Base-by-base conservation (phyloP, 2,329 filamentous ascomycete species). In the Ophiostoma perfectum region DNA sequence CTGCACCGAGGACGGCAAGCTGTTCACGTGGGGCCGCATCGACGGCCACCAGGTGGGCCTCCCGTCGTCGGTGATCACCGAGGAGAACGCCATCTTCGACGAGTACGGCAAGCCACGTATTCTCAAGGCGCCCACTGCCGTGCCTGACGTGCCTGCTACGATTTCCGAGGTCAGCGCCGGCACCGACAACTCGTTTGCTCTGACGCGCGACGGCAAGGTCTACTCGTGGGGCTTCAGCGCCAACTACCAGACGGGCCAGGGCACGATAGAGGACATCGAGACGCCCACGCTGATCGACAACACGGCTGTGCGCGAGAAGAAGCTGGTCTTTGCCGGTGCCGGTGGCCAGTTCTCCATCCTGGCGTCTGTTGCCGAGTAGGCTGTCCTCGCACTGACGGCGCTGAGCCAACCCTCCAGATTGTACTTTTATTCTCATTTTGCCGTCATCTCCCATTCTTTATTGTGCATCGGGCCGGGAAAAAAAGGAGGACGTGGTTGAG, bases 251-350 rank as follows among this genome's bases (percentile, higher is more conserved):
- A 92, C 90, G 4, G 91, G 91, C 11, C 88, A 88, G 73, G 91
- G 90, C 58, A 88, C 84, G 1, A 86, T 86, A n/a, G 91, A 95
- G 65, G 92, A 97, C 73, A 84, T 97, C 42, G 84, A 89, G 73
- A 83, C 86, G 38, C 92, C 93, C 0, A 95, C 90, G 0, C 75
- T 89, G 65, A 91, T 97, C 68, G 90, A 96, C 75, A 97, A 97
- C 80, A 90, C 88, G 12, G 93, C 92, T 58, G 86, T 95, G 41
- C 84, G 88, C 42, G 91, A 86, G 58, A 88, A 90, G 79, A 87
- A 88, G 77, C 83, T 97, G 60, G 83, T 88, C 45, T 92, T 84
- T 78, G 91, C 90, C n/a, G 91, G 91, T 60, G 90, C 90, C n/a
- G 93, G 94, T 72, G 93, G 93, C 5, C 93, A 97, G 76, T 97